Percentiles rank a stretch among this genome's conserved stretches.
Conservation (phyloP, 78 protist genomes). For the Cavenderia fasciculata region DNA sequence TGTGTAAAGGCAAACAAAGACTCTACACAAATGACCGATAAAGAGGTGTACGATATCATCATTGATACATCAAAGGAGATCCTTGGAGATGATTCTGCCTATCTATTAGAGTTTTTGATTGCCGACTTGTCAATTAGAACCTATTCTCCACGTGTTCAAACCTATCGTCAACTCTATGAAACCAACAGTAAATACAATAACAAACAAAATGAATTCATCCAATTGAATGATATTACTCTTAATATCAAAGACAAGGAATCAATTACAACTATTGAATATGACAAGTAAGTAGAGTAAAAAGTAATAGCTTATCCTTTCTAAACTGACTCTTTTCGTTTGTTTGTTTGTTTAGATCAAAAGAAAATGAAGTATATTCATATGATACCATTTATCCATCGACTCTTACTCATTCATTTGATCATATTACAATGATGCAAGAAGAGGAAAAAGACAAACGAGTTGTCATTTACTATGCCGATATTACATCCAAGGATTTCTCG, state of each 20-base stretch:
- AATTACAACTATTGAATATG: too few relatives aligned
- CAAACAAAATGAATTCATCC: too few relatives aligned
- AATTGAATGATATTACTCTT: too few relatives aligned
- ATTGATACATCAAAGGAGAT: neutral
- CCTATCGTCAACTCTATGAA: conserved; percentile 30
- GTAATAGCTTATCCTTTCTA: too few relatives aligned
- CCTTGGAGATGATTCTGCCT: neutral
- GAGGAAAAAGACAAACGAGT: neutral
- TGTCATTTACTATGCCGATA: conserved; percentile 26
- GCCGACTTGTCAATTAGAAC: conserved; percentile 22
- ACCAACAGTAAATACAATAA: neutral
- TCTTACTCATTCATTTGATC: neutral
- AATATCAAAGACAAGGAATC: too few relatives aligned
- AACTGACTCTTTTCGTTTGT: too few relatives aligned
- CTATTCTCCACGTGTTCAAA: conserved; percentile 40
- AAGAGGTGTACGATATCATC: neutral
- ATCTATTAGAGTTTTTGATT: neutral
- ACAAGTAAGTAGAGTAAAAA: too few relatives aligned
- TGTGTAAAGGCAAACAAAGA: neutral
- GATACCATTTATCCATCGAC: conserved; percentile 11
- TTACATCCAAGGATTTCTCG: neutral
- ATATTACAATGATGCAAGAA: too few relatives aligned
- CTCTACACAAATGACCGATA: neutral
- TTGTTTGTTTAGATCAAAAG: too few relatives aligned
- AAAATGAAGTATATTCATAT: conserved; percentile 2